Percentiles rank a stretch among this genome's conserved stretches.
Evolutionary conservation across 768 basidiomycete genomes (phyloP).

Genomic region (Leccinum arenicola): DNA sequence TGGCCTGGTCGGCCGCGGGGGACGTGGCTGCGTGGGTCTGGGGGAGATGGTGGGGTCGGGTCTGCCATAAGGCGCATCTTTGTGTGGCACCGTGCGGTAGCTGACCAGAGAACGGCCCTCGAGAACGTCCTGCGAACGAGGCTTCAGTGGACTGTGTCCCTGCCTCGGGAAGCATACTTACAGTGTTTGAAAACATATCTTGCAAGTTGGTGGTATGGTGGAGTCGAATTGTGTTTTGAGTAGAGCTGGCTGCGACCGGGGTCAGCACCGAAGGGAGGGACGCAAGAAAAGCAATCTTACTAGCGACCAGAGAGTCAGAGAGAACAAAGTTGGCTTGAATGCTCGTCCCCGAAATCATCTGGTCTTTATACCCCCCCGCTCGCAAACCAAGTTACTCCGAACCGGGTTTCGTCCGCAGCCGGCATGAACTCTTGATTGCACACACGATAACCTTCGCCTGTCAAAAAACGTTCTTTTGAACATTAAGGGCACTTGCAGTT

Average conservation of each 20-base stretch:
- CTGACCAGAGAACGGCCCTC: not conserved
- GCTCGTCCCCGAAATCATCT: too few relatives aligned
- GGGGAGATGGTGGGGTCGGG: not conserved
- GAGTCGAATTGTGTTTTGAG: not conserved
- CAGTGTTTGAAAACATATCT: slow-evolving; percentile 8
- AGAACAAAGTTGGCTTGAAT: not conserved
- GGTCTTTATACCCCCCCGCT: slow-evolving; percentile 8
- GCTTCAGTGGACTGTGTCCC: slow-evolving; percentile 4
- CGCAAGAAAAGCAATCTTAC: not conserved
- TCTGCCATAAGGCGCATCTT: slow-evolving; percentile 6
- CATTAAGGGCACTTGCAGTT: too few relatives aligned
- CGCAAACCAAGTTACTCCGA: not conserved
- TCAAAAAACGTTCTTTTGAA: not conserved
- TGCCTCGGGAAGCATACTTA: not conserved
- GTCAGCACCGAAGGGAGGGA: not conserved
- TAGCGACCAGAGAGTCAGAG: not conserved
- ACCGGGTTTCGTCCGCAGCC: not conserved
- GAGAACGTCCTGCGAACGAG: slow-evolving; percentile 1
- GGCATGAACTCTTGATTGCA: not conserved
- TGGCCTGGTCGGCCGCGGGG: slow-evolving; percentile 1
- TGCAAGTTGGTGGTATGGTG: not conserved
- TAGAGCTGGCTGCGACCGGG: not conserved
- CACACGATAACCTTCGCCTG: not conserved
- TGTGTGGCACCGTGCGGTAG: not conserved
- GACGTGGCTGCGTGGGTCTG: slow-evolving; percentile 4